Conservation (phyloP, 257 asterid species). For the Penstemon newberryi region DNA sequence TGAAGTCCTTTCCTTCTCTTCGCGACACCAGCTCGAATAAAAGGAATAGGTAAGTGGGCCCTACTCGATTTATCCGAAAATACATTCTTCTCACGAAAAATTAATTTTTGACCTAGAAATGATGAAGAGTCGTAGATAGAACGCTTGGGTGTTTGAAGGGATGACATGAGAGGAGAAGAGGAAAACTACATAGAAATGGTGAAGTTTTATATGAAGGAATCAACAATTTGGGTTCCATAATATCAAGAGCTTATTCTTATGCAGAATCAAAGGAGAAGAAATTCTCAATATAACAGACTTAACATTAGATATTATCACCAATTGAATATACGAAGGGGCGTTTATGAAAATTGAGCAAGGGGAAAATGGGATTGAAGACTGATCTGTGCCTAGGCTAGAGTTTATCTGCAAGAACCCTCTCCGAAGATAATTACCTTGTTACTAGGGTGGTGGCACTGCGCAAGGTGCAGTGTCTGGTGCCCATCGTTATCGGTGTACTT, state of each 20-base stretch:
- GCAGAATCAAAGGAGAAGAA: constrained; percentile 20
- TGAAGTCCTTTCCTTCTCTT: constrained; percentile 94
- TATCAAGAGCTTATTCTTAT: constrained; percentile 18
- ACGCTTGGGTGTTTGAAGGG: constrained; percentile 45
- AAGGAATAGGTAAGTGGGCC: constrained; percentile 33
- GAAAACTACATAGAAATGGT: constrained; percentile 48
- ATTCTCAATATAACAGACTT: constrained; percentile 21
- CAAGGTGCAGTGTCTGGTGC: too few species aligned
- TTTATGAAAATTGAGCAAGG: not conserved
- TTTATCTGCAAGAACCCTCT: constrained; percentile 53
- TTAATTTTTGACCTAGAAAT: constrained; percentile 34
- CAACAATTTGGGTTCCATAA: constrained; percentile 66
- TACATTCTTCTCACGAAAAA: constrained; percentile 35
- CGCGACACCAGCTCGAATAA: constrained; percentile 59
- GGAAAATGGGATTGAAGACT: constrained; percentile 31
- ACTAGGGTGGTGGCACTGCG: too few species aligned
- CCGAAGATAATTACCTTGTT: constrained; percentile 2
- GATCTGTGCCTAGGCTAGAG: constrained; percentile 51
- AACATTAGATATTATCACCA: constrained; percentile 25
- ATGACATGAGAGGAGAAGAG: constrained; percentile 48
- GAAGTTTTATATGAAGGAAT: constrained; percentile 50
- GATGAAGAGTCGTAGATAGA: constrained; percentile 31
- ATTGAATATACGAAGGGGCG: not conserved
- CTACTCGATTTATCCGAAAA: constrained; percentile 36
- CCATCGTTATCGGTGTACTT: too few species aligned